Percentiles rank a stretch among this genome's conserved stretches.
phyloP scores from a whole-genome alignment of 1,139 yeast genomes.

The Pneumocystis canis region DNA sequence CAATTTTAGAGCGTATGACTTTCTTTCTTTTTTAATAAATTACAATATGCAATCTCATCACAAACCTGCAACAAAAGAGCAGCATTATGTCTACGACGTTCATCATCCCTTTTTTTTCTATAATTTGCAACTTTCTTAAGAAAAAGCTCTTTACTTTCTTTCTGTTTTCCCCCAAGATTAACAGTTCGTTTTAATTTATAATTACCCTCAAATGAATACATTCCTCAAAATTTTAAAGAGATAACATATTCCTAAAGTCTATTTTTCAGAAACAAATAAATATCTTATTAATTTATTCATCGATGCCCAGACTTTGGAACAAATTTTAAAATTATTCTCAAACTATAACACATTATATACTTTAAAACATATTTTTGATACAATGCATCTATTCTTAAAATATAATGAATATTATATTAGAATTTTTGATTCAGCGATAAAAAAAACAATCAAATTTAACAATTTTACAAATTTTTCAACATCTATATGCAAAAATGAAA shows the following conservation, averaged over 20 bases:
- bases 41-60: conserved; percentile 15
- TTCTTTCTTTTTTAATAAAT: conserved; percentile 13
- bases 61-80: conserved; percentile 36
- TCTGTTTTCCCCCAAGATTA: not conserved
- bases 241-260: not conserved
- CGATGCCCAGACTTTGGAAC: too few species aligned
- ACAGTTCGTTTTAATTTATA: not conserved
- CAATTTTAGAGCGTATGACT: conserved; percentile 1
- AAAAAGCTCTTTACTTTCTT: conserved; percentile 1
- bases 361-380: not conserved
- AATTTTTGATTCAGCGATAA: not conserved
- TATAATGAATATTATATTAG: not conserved
- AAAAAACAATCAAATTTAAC: not conserved
- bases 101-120: conserved; percentile 48
- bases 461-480: not conserved
- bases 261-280: not conserved
- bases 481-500: not conserved
- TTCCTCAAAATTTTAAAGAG: not conserved
- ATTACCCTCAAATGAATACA: conserved; percentile 1
- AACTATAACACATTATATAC: not conserved
- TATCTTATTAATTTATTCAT: not conserved
- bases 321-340: not conserved
- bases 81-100: conserved; percentile 36
- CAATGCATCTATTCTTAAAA: not conserved
- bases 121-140: conserved; percentile 50